These are phyloP conservation scores for Vitis cinerea DNA, from an alignment of 164 flowering plant species.

Conservation along the genomic window DNA sequence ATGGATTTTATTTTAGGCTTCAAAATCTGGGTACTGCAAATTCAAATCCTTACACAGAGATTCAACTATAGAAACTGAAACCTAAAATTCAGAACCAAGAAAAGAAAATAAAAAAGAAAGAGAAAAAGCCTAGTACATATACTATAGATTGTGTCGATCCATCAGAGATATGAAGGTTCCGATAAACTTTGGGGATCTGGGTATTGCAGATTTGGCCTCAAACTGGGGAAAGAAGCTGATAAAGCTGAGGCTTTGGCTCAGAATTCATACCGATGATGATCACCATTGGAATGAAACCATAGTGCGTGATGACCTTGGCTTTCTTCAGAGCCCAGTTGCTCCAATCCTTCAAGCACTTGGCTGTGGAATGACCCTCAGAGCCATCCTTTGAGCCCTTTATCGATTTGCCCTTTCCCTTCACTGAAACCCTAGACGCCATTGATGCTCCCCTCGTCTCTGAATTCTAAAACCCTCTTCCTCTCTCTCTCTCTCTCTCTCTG, in stretches of 20 bases:
- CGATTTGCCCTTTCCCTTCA: slow-evolving; percentile 45
- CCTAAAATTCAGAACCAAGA: no score
- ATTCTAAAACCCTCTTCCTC: slow-evolving; percentile 1
- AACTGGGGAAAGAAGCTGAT: slow-evolving; percentile 58
- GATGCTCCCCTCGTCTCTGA: slow-evolving; percentile 1
- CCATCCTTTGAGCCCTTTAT: slow-evolving; percentile 30
- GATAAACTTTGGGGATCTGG: no score
- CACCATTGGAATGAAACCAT: slow-evolving; percentile 75
- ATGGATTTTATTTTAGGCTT: no score
- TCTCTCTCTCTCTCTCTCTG: no score
- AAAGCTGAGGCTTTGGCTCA: slow-evolving; percentile 62
- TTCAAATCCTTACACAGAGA: no score
- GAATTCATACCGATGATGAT: slow-evolving; percentile 71
- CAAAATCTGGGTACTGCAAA: no score
- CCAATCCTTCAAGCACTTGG: slow-evolving; percentile 64
- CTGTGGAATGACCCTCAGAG: slow-evolving; percentile 29
- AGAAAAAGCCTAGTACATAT: no score
- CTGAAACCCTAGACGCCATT: slow-evolving; percentile 52
- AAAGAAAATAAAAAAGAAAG: no score
- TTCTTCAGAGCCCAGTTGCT: slow-evolving; percentile 71
- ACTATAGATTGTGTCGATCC: no score
- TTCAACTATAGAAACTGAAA: no score
- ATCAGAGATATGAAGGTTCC: no score
- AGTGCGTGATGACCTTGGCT: slow-evolving; percentile 77
- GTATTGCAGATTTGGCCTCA: slow-evolving; percentile 15